Evolutionary conservation across 1,284 basidiomycete genomes (phyloP).

Genomic region (Pholiota adiposa): DNA sequence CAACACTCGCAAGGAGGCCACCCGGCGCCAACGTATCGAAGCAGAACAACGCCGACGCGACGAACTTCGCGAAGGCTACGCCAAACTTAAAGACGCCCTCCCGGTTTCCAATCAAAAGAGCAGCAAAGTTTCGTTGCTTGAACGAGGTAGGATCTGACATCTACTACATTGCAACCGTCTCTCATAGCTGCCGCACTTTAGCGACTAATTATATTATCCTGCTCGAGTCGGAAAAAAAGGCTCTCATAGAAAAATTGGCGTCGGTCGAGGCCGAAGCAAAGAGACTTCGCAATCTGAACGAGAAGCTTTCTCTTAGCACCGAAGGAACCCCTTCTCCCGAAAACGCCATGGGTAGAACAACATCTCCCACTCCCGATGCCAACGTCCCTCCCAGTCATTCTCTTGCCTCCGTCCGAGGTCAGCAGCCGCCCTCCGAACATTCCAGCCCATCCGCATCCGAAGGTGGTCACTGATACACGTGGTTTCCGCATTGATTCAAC

Average conservation of each 20-base stretch:
- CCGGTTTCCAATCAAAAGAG: constrained; percentile 87
- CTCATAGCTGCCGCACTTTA: constrained; percentile 32
- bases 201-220: constrained; percentile 76
- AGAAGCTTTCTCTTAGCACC: constrained; percentile 74
- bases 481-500: constrained; percentile 18
- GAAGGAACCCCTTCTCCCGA: constrained; percentile 59
- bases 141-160: constrained; percentile 66
- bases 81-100: constrained; percentile 82
- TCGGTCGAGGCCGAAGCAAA: constrained; percentile 68
- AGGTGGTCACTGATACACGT: constrained; percentile 50
- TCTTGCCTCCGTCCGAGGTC: constrained; percentile 54
- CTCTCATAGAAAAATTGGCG: constrained; percentile 66
- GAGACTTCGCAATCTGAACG: constrained; percentile 72
- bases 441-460: constrained; percentile 70
- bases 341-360: constrained; percentile 53
- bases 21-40: constrained; percentile 80
- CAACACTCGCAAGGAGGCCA: constrained; percentile 81
- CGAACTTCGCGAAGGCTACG: constrained; percentile 87
- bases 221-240: constrained; percentile 71
- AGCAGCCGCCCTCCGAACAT: constrained; percentile 60
- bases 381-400: constrained; percentile 44
- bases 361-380: constrained; percentile 67
- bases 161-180: constrained; percentile 10
- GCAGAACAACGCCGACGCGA: constrained; percentile 86
- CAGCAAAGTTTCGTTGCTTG: constrained; percentile 86